A percentile compares a stretch with the other conserved stretches of the same genome.
phyloP scores from a whole-genome alignment of 2,329 filamentous ascomycete species.

The Teratosphaeria gauchensis region DNA sequence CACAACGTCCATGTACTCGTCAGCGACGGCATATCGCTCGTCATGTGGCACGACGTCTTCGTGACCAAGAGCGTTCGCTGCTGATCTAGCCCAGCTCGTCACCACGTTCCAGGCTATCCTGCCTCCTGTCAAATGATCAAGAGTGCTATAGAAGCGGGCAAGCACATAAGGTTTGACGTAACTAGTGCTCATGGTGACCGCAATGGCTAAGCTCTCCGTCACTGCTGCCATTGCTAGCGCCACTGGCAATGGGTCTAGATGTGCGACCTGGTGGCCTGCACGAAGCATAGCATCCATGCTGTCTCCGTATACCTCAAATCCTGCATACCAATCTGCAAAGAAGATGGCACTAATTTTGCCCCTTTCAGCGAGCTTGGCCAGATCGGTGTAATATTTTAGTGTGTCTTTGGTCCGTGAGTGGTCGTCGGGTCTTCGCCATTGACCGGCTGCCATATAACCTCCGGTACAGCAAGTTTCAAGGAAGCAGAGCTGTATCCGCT shows the following conservation, averaged over 20 bases:
- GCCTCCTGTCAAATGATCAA: constrained; percentile 59
- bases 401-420: constrained; percentile 25
- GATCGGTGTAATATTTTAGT: constrained; percentile 50
- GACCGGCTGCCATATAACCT: neutral
- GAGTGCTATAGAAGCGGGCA: constrained; percentile 55
- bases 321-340: constrained; percentile 48
- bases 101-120: constrained; percentile 46
- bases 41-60: constrained; percentile 28
- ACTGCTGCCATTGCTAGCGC: neutral
- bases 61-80: constrained; percentile 37
- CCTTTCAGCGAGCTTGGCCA: constrained; percentile 50
- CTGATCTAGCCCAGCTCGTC: constrained; percentile 48
- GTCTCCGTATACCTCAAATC: constrained; percentile 61
- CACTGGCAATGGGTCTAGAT: neutral
- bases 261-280: constrained; percentile 50
- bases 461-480: neutral
- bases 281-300: constrained; percentile 51
- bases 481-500: neutral
- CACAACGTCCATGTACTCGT: constrained; percentile 55
- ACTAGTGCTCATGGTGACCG: constrained; percentile 57
- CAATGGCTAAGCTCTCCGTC: constrained; percentile 43
- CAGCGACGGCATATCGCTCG: constrained; percentile 53
- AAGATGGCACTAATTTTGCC: constrained; percentile 59
- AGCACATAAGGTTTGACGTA: constrained; percentile 62
- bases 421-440: neutral